Evolutionary conservation across 257 asterid genomes (phyloP).

Genomic region (Solanum corneliomulleri): DNA sequence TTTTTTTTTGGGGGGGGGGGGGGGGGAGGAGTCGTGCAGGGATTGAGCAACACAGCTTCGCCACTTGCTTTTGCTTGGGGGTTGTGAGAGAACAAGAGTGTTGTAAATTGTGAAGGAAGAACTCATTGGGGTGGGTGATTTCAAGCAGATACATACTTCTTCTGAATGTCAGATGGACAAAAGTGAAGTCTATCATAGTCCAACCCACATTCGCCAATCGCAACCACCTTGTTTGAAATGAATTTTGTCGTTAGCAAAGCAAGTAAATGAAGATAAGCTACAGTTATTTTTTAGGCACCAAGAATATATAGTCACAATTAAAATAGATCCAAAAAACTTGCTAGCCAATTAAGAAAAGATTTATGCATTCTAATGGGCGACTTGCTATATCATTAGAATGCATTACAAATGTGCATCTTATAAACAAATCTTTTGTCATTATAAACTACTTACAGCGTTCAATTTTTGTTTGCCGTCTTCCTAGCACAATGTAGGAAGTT

Average conservation of each 20-base stretch:
- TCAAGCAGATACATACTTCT: conserved; percentile 54
- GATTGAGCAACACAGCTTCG: background rate
- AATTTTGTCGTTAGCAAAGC: background rate
- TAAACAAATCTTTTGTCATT: background rate
- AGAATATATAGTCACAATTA: background rate
- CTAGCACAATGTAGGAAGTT: background rate
- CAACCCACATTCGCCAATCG: conserved; percentile 97
- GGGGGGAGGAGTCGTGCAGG: background rate
- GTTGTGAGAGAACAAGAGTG: background rate
- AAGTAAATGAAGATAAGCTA: background rate
- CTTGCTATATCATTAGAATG: background rate
- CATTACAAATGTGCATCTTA: background rate
- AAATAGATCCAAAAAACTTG: background rate
- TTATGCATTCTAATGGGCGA: background rate
- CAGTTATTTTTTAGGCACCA: background rate
- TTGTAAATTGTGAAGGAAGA: background rate
- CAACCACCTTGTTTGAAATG: conserved; percentile 78
- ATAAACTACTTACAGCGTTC: background rate
- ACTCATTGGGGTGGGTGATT: background rate
- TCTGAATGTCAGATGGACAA: conserved; percentile 74
- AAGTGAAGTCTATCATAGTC: conserved; percentile 94
- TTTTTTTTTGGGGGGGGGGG: background rate
- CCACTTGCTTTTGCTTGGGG: background rate
- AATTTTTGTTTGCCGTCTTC: background rate
- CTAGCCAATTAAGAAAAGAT: background rate